phyloP scores from a whole-genome alignment of 2,329 filamentous ascomycete genomes.

The Samsoniella hepiali region DNA sequence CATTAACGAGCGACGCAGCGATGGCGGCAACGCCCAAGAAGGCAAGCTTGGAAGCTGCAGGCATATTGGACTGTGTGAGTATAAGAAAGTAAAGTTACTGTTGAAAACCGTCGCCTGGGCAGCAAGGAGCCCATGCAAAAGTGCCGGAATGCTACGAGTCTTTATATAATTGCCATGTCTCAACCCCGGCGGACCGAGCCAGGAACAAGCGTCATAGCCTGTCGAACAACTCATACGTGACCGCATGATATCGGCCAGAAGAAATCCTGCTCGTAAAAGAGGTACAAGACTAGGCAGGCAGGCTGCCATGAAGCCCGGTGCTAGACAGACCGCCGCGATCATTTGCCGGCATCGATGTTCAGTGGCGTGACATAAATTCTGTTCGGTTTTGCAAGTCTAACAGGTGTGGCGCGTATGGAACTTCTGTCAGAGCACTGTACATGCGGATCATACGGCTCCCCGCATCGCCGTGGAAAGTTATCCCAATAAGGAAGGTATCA shows the following conservation, averaged over 20 bases:
- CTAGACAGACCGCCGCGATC: background rate
- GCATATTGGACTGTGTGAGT: background rate
- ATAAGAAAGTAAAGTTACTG: background rate
- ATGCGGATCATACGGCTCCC: background rate
- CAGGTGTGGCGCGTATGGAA: too few relatives aligned
- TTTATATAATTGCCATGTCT: background rate
- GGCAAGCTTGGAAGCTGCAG: background rate
- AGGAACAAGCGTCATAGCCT: background rate
- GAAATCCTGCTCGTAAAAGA: background rate
- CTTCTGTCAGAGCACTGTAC: too few relatives aligned
- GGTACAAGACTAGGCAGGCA: background rate
- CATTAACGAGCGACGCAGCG: constrained; percentile 37
- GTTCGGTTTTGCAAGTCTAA: too few relatives aligned
- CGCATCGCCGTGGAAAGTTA: background rate
- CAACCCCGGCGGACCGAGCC: background rate
- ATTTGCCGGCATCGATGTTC: background rate
- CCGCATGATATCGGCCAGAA: background rate
- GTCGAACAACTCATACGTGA: background rate
- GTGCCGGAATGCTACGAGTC: background rate
- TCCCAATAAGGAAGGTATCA: constrained; percentile 5
- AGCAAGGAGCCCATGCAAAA: background rate
- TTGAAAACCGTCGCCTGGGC: background rate
- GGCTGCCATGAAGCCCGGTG: background rate
- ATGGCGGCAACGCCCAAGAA: background rate
- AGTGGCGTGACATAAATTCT: too few relatives aligned